Base-by-base conservation (phyloP, 306 rosid genomes). In the Arachis stenosperma region DNA sequence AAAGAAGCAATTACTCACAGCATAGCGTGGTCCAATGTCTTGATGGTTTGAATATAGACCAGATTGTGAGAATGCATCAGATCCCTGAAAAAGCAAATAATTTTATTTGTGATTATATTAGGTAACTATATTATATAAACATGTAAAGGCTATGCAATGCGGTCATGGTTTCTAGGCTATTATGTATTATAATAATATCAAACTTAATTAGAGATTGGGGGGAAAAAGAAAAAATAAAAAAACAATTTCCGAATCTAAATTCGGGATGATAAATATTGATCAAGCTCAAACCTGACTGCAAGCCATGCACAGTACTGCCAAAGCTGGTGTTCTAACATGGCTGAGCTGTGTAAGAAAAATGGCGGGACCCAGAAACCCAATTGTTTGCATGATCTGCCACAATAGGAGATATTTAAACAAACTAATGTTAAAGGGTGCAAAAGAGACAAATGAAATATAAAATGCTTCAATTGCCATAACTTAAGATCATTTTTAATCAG, bases 1-100 rank as follows among this genome's bases (percentile, higher is more conserved):
- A 63, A 17, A 27, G 68, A 36, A 79, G 73, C 12, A 77, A 48
- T n/a, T 74, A 90, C 98, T 90, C 86, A 93, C 97, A 71, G 96
- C 88, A 86, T 90, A 88, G 75, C 93, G 93, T 41, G 99, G 99
- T 67, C 96, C 99, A 84, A 91, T 95, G 73, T 89, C 99, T 83
- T 91, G 97, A 83, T 87, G 98, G 68, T 88, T 91, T 83, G 97
- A 91, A 79, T 90, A 91, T 29, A 95, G 88, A 74, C 98, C 99
- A 62, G 97, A 95, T 72, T 93, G 96, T 39, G 96, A 90, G 84
- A 91, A 91, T 41, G 97, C 98, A 78, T 88, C 99, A 72, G 88
- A 90, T 82, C 97, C 99, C 96, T 94, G 89, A 60, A 58, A 78
- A 63, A 61, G 58, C 56, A 57, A 77, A 46, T 11, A 57, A 77